Evolutionary conservation across 2,329 filamentous ascomycete species (phyloP), one percentile per base, ranked within the genome.

Genomic region (Fusarium austroafricanum): DNA sequence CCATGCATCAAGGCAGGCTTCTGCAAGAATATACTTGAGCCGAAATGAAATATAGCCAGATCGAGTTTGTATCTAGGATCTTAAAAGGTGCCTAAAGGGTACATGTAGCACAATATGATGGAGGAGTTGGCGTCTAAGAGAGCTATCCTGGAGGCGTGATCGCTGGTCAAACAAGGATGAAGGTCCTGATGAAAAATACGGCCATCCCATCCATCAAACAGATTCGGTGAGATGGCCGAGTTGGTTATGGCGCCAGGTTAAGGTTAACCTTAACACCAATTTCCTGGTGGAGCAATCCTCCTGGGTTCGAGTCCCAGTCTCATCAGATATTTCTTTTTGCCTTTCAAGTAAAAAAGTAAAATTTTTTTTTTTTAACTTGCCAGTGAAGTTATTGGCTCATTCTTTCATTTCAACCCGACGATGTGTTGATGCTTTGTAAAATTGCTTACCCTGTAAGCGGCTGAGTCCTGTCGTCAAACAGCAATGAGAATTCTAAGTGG

Each of bases 231-330:
- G 75, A 76, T 76, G 75, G 75, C 75, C 75, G 75, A 76, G 75
- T 75, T 76, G 75, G 75, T 77, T 76, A 77, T 77, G 75, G 75
- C 75, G 75, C 63, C 73, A 77, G 74, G 75, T 77, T 77, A 76
- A 77, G 75, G 75, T 71, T 18, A 72, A 73, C 71, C 72, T 75
- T 71, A 71, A 73, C 67, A 71, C 69, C 26, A 43, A 44, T 61
- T 70, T 77, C 75, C 74, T 77, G 73, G 61, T 76, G 75, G 75
- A 76, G 75, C 73, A 76, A 76, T 76, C 75, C 75, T 76, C 75
- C 74, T 76, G 75, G 75, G 75, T 77, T 77, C 75, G 72, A 77
- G 74, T 77, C 75, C 75, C 74, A 75, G 74, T 77, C 75, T 75
- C 69, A 72, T 77, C 74, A 73, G 26, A 17, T 1, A 2, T 4